Evolutionary conservation across 148 eudicot species (phyloP).

Genomic region (Pouteria glomerata): DNA sequence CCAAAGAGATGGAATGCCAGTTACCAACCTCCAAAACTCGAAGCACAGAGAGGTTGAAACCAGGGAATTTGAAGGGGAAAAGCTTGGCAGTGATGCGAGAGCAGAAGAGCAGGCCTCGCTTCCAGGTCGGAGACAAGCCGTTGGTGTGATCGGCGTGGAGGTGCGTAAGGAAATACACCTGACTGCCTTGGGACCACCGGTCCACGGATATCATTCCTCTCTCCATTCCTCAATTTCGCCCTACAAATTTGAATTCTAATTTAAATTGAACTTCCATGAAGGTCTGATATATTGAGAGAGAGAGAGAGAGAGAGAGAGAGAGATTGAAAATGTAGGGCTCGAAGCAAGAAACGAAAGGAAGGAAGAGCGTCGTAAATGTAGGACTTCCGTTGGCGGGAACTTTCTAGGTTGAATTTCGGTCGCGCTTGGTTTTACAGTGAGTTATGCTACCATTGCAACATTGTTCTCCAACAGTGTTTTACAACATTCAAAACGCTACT

Average conservation of each 20-base stretch:
- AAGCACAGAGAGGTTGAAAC: slow-evolving; percentile 48
- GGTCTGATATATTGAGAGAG: not conserved
- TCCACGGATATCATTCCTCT: slow-evolving; percentile 79
- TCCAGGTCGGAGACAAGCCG: slow-evolving; percentile 66
- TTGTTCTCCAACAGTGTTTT: too few species aligned
- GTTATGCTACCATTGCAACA: too few species aligned
- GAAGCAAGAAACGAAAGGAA: not conserved
- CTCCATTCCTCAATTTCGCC: slow-evolving; percentile 41
- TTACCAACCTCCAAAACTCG: slow-evolving; percentile 43
- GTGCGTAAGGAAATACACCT: slow-evolving; percentile 74
- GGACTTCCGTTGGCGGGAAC: too few species aligned
- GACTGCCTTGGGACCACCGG: slow-evolving; percentile 55
- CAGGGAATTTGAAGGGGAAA: slow-evolving; percentile 61
- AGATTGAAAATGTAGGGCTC: not conserved
- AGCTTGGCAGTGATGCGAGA: slow-evolving; percentile 65
- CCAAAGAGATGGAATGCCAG: slow-evolving; percentile 48
- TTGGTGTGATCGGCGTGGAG: slow-evolving; percentile 76
- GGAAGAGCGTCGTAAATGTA: too few species aligned
- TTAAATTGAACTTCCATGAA: not conserved
- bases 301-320: not conserved
- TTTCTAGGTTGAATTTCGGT: too few species aligned
- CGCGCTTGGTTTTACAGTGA: too few species aligned
- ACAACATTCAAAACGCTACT: too few species aligned
- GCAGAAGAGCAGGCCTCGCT: slow-evolving; percentile 60
- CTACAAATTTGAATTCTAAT: not conserved